These are phyloP conservation scores for Auxenochlorella pyrenoidosa DNA, from an alignment of 139 green algal species.

Conservation along the genomic window DNA sequence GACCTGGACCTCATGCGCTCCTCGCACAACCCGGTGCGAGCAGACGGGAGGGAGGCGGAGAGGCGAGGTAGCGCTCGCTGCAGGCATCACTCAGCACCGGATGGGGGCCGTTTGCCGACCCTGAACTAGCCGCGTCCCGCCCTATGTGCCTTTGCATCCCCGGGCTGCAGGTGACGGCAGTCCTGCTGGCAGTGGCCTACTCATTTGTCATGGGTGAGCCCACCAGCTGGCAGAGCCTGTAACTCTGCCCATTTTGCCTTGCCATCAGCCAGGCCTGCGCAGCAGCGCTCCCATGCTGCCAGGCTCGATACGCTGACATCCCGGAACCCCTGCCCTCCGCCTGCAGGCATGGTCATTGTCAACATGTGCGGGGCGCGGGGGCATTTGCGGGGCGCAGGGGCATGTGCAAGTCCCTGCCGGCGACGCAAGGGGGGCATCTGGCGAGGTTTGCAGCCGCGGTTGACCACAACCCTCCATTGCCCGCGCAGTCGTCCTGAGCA, in stretches of 20 bases:
- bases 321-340: neutral
- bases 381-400: too few relatives aligned
- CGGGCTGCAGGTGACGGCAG: conserved; percentile 6
- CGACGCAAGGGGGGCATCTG: too few relatives aligned
- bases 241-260: neutral
- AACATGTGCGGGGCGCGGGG: conserved; percentile 34
- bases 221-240: neutral
- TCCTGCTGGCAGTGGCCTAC: conserved; percentile 6
- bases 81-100: too few relatives aligned
- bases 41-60: too few relatives aligned
- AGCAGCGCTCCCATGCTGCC: conserved; percentile 33
- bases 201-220: conserved; percentile 16
- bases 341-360: conserved; percentile 58
- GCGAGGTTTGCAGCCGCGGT: too few relatives aligned
- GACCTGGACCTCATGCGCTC: conserved; percentile 26
- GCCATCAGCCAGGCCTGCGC: neutral
- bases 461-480: too few relatives aligned
- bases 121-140: too few relatives aligned
- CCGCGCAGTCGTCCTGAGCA: too few relatives aligned
- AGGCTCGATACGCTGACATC: too few relatives aligned
- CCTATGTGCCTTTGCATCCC: neutral
- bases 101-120: too few relatives aligned
- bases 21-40: conserved; percentile 18
- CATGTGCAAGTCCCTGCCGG: too few relatives aligned
- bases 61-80: too few relatives aligned